A percentile compares a stretch with the other conserved stretches of the same genome.
These are phyloP conservation scores for Xylaria sp. DNA, from an alignment of 2,329 filamentous ascomycete genomes.

Conservation along the genomic window DNA sequence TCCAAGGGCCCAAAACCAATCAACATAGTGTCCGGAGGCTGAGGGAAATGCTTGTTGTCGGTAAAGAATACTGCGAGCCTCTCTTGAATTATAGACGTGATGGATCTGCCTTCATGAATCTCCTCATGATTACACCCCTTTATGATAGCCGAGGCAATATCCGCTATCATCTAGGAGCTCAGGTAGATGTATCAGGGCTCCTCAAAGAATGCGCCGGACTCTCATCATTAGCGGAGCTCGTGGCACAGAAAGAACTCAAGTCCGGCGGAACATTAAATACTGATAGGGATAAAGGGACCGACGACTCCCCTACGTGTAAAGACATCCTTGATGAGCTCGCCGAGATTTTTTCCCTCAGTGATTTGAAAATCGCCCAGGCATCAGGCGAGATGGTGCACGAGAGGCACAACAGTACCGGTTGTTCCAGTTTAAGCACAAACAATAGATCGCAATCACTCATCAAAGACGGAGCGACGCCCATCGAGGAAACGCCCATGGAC, in stretches of 20 bases:
- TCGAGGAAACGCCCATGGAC: slow-evolving; percentile 15
- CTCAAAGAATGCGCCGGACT: slow-evolving; percentile 74
- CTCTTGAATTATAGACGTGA: slow-evolving; percentile 83
- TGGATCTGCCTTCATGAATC: slow-evolving; percentile 80
- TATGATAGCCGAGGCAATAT: slow-evolving; percentile 73
- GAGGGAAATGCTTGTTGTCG: slow-evolving; percentile 67
- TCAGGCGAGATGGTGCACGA: slow-evolving; percentile 72
- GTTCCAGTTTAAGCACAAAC: slow-evolving; percentile 45
- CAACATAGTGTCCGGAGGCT: slow-evolving; percentile 70
- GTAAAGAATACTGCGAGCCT: slow-evolving; percentile 77
- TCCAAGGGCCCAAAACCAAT: slow-evolving; percentile 79
- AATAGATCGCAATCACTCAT: slow-evolving; percentile 57
- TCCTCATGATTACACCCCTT: slow-evolving; percentile 78
- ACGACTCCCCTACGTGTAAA: slow-evolving; percentile 23
- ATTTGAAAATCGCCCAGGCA: slow-evolving; percentile 71
- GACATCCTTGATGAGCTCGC: slow-evolving; percentile 69
- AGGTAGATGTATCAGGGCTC: slow-evolving; percentile 76
- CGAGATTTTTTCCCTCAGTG: slow-evolving; percentile 75
- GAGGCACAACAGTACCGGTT: slow-evolving; percentile 55
- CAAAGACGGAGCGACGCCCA: slow-evolving; percentile 49
- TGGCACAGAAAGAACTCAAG: slow-evolving; percentile 43
- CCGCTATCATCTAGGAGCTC: slow-evolving; percentile 76
- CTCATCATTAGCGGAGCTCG: slow-evolving; percentile 66
- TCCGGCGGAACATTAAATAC: background rate
- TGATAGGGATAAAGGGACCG: slow-evolving; percentile 9